A percentile compares a stretch with the other conserved stretches of the same genome.
These are phyloP conservation scores for Arabis hirsuta DNA, from an alignment of 345 rosid species.

Conservation along the genomic window DNA sequence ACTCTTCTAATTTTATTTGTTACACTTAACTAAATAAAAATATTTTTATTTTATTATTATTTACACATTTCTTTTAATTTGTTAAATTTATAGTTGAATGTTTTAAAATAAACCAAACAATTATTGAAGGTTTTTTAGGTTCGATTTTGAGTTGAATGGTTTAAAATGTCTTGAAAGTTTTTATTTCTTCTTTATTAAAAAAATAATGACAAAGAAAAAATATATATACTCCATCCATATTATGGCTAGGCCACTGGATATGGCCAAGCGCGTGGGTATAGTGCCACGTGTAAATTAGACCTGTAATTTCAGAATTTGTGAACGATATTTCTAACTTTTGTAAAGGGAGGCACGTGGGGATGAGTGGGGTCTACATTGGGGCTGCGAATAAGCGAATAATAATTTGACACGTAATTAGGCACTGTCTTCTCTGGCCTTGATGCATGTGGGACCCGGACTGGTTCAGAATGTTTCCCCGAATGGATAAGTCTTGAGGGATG, in stretches of 20 bases:
- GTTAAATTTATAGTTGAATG: too few species aligned
- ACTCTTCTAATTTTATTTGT: too few species aligned
- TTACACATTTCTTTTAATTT: too few species aligned
- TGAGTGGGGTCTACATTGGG: slow-evolving; percentile 25
- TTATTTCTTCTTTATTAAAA: background rate
- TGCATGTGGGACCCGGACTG: slow-evolving; percentile 26
- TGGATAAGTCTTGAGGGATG: slow-evolving; percentile 30
- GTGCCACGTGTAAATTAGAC: slow-evolving; percentile 32
- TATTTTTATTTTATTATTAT: too few species aligned
- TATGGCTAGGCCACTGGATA: slow-evolving; percentile 1
- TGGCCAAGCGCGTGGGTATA: background rate
- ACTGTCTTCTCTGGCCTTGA: background rate
- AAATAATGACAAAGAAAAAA: background rate
- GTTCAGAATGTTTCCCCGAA: slow-evolving; percentile 42
- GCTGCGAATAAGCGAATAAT: background rate
- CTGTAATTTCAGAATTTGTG: slow-evolving; percentile 15
- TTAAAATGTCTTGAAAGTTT: too few species aligned
- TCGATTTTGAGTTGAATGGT: too few species aligned
- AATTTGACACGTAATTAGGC: slow-evolving; percentile 29
- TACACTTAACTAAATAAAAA: too few species aligned
- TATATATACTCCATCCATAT: too few species aligned
- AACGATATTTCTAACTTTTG: background rate
- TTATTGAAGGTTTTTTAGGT: too few species aligned
- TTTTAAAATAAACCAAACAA: too few species aligned
- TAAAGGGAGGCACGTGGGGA: slow-evolving; percentile 25